Conservation (phyloP, 441 rosid species). For the Populus hybrid region DNA sequence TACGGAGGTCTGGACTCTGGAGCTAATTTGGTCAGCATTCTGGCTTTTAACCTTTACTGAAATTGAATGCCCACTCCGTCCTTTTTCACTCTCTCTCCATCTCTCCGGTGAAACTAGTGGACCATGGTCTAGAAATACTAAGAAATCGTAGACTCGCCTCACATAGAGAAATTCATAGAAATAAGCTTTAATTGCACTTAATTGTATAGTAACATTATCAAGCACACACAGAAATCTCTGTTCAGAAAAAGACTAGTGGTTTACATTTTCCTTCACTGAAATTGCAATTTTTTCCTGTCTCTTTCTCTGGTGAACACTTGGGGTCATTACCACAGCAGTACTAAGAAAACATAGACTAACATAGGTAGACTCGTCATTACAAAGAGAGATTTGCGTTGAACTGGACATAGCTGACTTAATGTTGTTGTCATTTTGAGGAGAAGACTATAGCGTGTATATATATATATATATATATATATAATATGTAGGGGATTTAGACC, state of each 20-base stretch:
- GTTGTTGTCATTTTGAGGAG: neutral
- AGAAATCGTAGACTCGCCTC: neutral
- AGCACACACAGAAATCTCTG: neutral
- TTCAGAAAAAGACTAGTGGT: neutral
- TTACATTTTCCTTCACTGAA: neutral
- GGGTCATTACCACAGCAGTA: too few relatives aligned
- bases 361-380: neutral
- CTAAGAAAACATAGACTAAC: too few relatives aligned
- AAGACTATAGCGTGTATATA: neutral
- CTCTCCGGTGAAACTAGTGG: neutral
- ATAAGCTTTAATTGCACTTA: neutral
- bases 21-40: neutral
- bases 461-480: neutral
- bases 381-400: neutral
- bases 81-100: neutral
- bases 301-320: too few relatives aligned
- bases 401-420: too few relatives aligned
- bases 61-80: neutral
- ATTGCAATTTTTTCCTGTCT: neutral
- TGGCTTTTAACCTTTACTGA: neutral
- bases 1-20: neutral
- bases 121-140: neutral
- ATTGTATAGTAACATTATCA: constrained; percentile 14
- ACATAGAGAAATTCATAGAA: neutral
- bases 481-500: neutral